Base-by-base conservation (phyloP, 2,329 filamentous ascomycete species). In the Pseudogymnoascus sp. region DNA sequence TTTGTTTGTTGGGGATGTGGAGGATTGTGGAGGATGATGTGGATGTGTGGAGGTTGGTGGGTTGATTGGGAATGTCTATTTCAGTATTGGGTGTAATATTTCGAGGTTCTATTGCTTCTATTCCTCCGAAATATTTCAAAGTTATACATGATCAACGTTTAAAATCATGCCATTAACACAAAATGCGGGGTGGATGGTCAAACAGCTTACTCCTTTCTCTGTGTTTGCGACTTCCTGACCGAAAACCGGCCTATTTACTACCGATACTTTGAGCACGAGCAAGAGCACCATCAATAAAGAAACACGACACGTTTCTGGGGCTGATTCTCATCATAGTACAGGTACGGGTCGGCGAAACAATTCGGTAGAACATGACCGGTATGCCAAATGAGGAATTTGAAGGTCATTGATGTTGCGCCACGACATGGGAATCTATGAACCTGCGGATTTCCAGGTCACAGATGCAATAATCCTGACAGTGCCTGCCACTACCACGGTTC, bases 1-100 rank as follows among this genome's bases (percentile, higher is more conserved):
- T 38, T 38, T n/a, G 9, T 33, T 55, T 55, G 48, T 55, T 55
- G 48, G 48, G 48, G 29, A 55, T 55, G 44, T 21, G 41, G 41
- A 42, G 41, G 35, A 38, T 42, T 42, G 39, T 42, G 39, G 39
- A 42, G 35, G 35, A 36, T 39, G 38, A 21, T 21, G 38, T 15
- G 38, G 38, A 17, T 39, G 21, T 42, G 42, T 48, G 42, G 42
- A 48, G 29, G 48, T 5, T 55, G 48, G 48, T 33, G 29, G 29
- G 27, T 6, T 33, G 48, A 55, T 55, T 55, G n/a, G 48, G 48
- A 55, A 55, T 55, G 29, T 17, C 48, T 33, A 33, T 29, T 33
- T 33, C n/a, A 17, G 48, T 55, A 55, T 33, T 55, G 48, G 48
- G 17, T 33, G n/a, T 12, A 25, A 17, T 31, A 6, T 29, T 33